A percentile compares a stretch with the other conserved stretches of the same genome.
Conservation (phyloP, 108 stramenopile genomes). For the Fragilaria crotonensis region DNA sequence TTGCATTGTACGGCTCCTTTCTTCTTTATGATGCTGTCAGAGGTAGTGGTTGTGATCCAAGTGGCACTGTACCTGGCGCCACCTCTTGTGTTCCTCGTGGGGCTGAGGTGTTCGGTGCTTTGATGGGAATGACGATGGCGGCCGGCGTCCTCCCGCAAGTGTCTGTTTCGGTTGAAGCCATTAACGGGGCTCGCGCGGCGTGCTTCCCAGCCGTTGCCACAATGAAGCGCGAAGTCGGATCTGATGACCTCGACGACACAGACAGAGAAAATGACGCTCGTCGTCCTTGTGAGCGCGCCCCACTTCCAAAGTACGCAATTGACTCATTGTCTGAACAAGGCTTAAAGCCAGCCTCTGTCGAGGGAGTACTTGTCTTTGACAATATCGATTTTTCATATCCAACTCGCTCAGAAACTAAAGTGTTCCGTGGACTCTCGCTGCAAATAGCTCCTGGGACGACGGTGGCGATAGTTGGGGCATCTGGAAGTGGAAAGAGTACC, state of each 20-base stretch:
- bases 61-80: conserved; percentile 24
- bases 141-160: no score
- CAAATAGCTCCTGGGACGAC: conserved; percentile 45
- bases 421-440: conserved; percentile 49
- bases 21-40: conserved; percentile 29
- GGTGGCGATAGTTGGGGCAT: conserved; percentile 69
- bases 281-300: background rate
- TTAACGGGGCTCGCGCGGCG: conserved; percentile 31
- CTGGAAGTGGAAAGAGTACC: conserved; percentile 33
- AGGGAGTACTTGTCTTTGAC: conserved; percentile 44
- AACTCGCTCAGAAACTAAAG: conserved; percentile 32
- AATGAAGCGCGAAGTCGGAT: conserved; percentile 22
- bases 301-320: conserved; percentile 38
- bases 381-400: conserved; percentile 58
- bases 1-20: conserved; percentile 41
- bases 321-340: conserved; percentile 56
- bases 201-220: conserved; percentile 38
- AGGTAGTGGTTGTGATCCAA: conserved; percentile 48
- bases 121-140: no score
- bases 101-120: conserved; percentile 34
- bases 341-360: conserved; percentile 25
- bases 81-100: conserved; percentile 27
- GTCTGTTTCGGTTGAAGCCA: conserved; percentile 25
- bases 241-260: conserved; percentile 7
- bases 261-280: conserved; percentile 1